A percentile compares a stretch with the other conserved stretches of the same genome.
Conservation (phyloP, 306 rosid genomes). For the Cotoneaster glaucophyllus region DNA sequence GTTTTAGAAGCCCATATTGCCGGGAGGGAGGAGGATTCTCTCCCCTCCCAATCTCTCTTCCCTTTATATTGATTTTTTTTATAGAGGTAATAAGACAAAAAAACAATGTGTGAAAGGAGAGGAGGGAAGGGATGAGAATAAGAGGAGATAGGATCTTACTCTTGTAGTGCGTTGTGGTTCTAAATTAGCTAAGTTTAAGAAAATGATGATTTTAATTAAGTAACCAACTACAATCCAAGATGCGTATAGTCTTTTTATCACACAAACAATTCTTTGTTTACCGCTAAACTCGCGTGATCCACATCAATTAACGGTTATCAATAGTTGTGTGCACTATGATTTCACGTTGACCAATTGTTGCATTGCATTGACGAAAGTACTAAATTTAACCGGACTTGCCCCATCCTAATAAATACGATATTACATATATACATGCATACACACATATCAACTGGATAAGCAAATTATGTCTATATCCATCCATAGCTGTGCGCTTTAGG, state of each 20-base stretch:
- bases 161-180: not conserved
- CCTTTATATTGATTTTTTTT: too few species aligned
- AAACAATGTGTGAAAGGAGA: too few species aligned
- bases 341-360: too few species aligned
- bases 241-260: not conserved
- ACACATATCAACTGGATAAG: not conserved
- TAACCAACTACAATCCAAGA: not conserved
- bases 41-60: too few species aligned
- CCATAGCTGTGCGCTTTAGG: not conserved
- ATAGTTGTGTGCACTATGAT: too few species aligned
- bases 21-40: too few species aligned
- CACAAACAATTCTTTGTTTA: not conserved
- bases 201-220: too few species aligned
- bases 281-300: not conserved
- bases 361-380: too few species aligned
- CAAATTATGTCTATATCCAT: not conserved
- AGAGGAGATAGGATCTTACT: too few species aligned
- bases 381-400: not conserved
- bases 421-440: not conserved
- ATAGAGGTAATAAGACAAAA: too few species aligned
- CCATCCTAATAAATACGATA: not conserved
- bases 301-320: not conserved
- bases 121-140: too few species aligned
- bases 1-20: slow-evolving; percentile 27
- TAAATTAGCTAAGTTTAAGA: not conserved